These are phyloP conservation scores for Lolium multiflorum DNA, from an alignment of 176 grass and related monocot genomes.

Conservation along the genomic window DNA sequence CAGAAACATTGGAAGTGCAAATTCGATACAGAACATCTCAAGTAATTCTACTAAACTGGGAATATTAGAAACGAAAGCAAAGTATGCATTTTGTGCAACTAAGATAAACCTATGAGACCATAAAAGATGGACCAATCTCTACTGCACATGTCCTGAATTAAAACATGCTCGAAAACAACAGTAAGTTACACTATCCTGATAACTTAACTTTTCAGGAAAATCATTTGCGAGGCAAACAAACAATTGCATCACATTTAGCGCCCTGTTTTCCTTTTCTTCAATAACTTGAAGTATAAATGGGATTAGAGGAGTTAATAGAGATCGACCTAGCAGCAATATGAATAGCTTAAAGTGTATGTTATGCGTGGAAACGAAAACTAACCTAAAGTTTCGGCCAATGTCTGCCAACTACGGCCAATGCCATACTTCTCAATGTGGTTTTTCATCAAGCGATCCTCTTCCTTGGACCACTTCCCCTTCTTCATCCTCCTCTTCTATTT, in stretches of 20 bases:
- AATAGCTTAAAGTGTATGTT: neutral
- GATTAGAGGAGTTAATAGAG: neutral
- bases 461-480: conserved; percentile 57
- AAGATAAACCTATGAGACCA: neutral
- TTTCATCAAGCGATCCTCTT: conserved; percentile 49
- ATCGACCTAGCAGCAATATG: neutral
- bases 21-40: neutral
- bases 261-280: neutral
- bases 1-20: neutral
- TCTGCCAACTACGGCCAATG: conserved; percentile 55
- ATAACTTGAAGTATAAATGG: neutral
- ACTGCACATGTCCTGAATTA: neutral
- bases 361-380: neutral
- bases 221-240: conserved; percentile 16
- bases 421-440: conserved; percentile 50
- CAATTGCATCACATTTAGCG: neutral
- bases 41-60: neutral
- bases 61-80: neutral
- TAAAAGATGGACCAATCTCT: neutral
- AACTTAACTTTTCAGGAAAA: neutral
- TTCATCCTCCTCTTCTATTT: conserved; percentile 24
- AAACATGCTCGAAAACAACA: neutral
- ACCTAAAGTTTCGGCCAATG: conserved; percentile 57
- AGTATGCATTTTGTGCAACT: neutral
- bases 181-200: neutral